Percentiles rank a stretch among this genome's conserved stretches.
These are phyloP conservation scores for Prunus mume DNA, from an alignment of 306 rosid species.

Conservation along the genomic window DNA sequence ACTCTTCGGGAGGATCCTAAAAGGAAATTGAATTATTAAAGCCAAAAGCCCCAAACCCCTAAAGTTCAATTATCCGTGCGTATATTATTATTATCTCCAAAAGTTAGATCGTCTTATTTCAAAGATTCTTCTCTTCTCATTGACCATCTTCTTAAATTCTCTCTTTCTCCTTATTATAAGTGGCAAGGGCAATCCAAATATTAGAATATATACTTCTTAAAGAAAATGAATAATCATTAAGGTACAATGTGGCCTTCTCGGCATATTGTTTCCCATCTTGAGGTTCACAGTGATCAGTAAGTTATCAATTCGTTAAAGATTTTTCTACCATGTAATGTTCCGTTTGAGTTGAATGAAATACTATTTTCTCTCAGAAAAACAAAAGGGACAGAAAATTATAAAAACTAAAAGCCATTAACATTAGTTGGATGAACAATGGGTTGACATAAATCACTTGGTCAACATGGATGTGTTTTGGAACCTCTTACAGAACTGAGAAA, in stretches of 20 bases:
- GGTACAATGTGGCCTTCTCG: neutral
- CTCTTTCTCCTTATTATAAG: too few species aligned
- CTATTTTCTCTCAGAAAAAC: neutral
- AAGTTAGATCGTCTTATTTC: slow-evolving; percentile 35
- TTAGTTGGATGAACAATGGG: slow-evolving; percentile 12
- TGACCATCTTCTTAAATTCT: slow-evolving; percentile 5
- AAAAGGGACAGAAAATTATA: neutral
- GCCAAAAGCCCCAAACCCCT: slow-evolving; percentile 38
- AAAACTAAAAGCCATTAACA: neutral
- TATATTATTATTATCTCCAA: slow-evolving; percentile 34
- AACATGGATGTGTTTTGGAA: slow-evolving; percentile 11
- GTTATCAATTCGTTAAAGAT: neutral
- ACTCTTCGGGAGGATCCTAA: slow-evolving; percentile 28
- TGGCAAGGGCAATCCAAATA: neutral
- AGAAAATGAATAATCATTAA: too few species aligned
- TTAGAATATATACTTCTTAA: neutral
- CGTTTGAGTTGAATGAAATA: neutral
- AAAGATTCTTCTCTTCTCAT: slow-evolving; percentile 36
- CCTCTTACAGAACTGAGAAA: slow-evolving; percentile 9
- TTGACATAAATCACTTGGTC: slow-evolving; percentile 10
- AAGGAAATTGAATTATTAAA: slow-evolving; percentile 36
- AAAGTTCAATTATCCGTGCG: slow-evolving; percentile 34
- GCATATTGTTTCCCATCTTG: neutral
- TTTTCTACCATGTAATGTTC: neutral
- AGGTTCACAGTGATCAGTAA: neutral